phyloP scores from a whole-genome alignment of 805 yeast species.

The Monosporozyma unispora region DNA sequence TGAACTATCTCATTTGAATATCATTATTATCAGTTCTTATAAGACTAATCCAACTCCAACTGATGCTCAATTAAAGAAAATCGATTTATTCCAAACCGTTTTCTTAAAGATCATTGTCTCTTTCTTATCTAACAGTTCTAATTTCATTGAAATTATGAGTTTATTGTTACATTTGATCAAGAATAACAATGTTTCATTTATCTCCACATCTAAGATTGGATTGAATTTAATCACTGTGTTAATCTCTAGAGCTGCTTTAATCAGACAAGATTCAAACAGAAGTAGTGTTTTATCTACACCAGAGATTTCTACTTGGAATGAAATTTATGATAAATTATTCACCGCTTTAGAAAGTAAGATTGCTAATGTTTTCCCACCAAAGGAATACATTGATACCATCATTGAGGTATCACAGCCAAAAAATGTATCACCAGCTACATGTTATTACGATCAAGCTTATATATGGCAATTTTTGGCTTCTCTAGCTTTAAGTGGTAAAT shows the following conservation, averaged over 20 bases:
- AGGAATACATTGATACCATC: slow-evolving; percentile 25
- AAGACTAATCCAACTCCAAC: slow-evolving; percentile 54
- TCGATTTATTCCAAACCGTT: slow-evolving; percentile 71
- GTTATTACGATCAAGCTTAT: slow-evolving; percentile 56
- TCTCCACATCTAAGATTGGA: slow-evolving; percentile 62
- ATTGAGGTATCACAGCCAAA: slow-evolving; percentile 2
- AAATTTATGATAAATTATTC: slow-evolving; percentile 74
- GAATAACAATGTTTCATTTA: slow-evolving; percentile 54
- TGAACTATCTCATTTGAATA: slow-evolving; percentile 69
- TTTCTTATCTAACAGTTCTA: slow-evolving; percentile 66
- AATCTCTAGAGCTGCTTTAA: slow-evolving; percentile 83
- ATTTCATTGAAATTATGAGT: slow-evolving; percentile 69
- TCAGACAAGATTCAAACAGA: slow-evolving; percentile 66
- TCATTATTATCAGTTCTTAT: slow-evolving; percentile 71
- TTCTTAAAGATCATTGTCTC: slow-evolving; percentile 78
- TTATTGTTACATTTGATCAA: slow-evolving; percentile 61
- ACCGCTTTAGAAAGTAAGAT: slow-evolving; percentile 70
- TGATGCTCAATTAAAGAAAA: slow-evolving; percentile 43
- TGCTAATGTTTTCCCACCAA: slow-evolving; percentile 73
- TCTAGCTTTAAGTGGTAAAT: slow-evolving; percentile 80
- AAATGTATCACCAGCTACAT: neutral
- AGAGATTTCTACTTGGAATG: slow-evolving; percentile 53
- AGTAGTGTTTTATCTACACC: slow-evolving; percentile 32
- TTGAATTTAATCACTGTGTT: slow-evolving; percentile 81
- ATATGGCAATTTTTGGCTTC: slow-evolving; percentile 97